Base-by-base conservation (phyloP, 257 asterid genomes). In the Solanum ossicruentum region DNA sequence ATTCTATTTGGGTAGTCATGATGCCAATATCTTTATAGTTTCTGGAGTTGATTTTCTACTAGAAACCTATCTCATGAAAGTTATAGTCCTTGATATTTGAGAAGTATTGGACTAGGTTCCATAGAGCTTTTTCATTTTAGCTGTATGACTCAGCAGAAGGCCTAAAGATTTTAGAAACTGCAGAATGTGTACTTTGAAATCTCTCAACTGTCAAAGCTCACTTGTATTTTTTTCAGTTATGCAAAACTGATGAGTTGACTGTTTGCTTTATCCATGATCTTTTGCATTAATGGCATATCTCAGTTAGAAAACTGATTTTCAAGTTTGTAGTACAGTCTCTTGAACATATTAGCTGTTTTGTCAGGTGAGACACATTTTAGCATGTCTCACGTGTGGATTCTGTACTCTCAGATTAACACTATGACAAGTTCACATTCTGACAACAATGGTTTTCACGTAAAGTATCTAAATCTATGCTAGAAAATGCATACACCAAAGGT, bases 401-500 rank as follows among this genome's bases (percentile, higher is more conserved):
- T 73, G 81, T 43, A 21, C 81, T 73, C 81, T 73, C 81, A 73
- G 81, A 73, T 45, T 57, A 51, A 77, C 23, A 16, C 26, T 77
- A 15, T 1, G 21, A 26, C 45, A 49, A 51, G 45, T 23, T 77
- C 63, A 51, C 26, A 63, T 77, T 77, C 43, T 73, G 61, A 78
- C 65, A 26, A 16, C 17, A 26, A 78, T 26, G 49, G 28, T 52
- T 17, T n/a, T 36, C 52, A 78, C 0, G 8, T 20, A 78, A 17
- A 78, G 26, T 78, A 78, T 51, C 26, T 77, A 23, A 51, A 78
- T 23, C 65, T 52, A 9, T 78, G 65, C 17, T 28, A 65, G 61
- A 26, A 78, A 78, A 26, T 78, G 11, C 2, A 41, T 78, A 78
- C 26, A 26, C 43, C 65, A 52, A 26, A 95, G 99, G 99, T 97